Conservation (phyloP, 2,329 filamentous ascomycete genomes). For the Colletotrichum melonis region DNA sequence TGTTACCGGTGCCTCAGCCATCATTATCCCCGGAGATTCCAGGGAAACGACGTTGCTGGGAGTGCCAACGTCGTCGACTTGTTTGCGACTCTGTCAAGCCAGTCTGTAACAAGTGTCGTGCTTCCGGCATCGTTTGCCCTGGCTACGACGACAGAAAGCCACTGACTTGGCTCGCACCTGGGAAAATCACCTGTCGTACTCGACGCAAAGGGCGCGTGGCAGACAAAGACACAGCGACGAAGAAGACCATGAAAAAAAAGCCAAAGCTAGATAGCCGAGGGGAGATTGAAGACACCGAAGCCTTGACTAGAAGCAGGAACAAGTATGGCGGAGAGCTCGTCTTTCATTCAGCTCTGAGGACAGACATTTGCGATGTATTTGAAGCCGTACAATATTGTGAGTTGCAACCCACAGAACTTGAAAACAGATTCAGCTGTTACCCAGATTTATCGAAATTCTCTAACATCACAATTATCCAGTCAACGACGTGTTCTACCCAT, state of each 20-base stretch:
- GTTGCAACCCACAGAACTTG: not conserved
- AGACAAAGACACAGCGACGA: not conserved
- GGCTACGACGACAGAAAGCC: conserved; percentile 52
- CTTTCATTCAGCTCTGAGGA: conserved; percentile 19
- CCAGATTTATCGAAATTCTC: not conserved
- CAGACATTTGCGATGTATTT: conserved; percentile 28
- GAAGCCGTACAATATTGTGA: conserved; percentile 36
- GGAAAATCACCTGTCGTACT: conserved; percentile 46
- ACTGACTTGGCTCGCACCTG: conserved; percentile 52
- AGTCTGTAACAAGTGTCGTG: conserved; percentile 49
- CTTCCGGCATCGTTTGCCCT: conserved; percentile 48
- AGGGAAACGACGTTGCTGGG: conserved; percentile 50
- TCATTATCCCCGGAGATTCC: not conserved
- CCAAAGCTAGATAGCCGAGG: not conserved
- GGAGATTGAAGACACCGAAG: not conserved
- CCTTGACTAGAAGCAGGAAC: not conserved
- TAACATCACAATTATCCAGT: not conserved
- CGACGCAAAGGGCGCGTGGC: conserved; percentile 23
- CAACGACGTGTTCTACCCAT: conserved; percentile 37
- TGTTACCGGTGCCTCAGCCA: not conserved
- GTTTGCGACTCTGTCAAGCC: conserved; percentile 52
- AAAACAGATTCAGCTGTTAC: not conserved
- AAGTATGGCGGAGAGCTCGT: not conserved
- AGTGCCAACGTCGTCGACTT: conserved; percentile 52
- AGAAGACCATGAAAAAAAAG: not conserved